Evolutionary conservation across 192 early-diverging fungal genomes (phyloP).

Genomic region (Diversispora epigaea): DNA sequence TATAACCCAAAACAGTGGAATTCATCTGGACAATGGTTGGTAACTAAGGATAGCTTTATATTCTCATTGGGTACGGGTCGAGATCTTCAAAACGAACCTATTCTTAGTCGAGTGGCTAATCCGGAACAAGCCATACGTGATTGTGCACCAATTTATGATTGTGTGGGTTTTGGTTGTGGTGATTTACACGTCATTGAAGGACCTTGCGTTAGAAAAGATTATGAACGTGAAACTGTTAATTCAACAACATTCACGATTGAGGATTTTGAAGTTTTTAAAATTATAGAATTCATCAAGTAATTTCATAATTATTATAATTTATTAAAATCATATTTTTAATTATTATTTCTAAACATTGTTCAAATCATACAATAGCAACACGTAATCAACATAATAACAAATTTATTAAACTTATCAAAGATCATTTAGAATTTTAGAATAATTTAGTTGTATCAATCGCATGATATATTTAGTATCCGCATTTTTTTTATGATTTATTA

Average conservation of each 20-base stretch:
- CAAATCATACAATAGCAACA: too few species aligned
- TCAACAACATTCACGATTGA: background rate
- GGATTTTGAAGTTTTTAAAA: conserved; percentile 22
- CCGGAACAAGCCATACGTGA: conserved; percentile 9
- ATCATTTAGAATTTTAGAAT: too few species aligned
- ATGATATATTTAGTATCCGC: too few species aligned
- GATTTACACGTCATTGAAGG: conserved; percentile 4
- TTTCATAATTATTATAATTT: too few species aligned
- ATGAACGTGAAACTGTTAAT: background rate
- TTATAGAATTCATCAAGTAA: background rate
- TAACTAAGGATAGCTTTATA: conserved; percentile 18
- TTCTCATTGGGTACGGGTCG: conserved; percentile 9
- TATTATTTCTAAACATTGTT: too few species aligned
- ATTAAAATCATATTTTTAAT: too few species aligned
- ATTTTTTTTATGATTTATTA: too few species aligned
- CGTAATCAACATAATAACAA: too few species aligned
- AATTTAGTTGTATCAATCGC: too few species aligned
- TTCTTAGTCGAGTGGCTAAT: background rate
- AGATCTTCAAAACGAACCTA: background rate
- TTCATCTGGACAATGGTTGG: background rate
- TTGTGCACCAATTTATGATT: background rate
- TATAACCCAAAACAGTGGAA: conserved; percentile 3
- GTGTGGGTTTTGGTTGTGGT: conserved; percentile 11
- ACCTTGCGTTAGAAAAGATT: background rate
- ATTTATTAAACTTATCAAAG: too few species aligned